Percentiles rank a stretch among this genome's conserved stretches.
These are phyloP conservation scores for Gonium pectorale DNA, from an alignment of 139 green algal genomes.

Conservation along the genomic window DNA sequence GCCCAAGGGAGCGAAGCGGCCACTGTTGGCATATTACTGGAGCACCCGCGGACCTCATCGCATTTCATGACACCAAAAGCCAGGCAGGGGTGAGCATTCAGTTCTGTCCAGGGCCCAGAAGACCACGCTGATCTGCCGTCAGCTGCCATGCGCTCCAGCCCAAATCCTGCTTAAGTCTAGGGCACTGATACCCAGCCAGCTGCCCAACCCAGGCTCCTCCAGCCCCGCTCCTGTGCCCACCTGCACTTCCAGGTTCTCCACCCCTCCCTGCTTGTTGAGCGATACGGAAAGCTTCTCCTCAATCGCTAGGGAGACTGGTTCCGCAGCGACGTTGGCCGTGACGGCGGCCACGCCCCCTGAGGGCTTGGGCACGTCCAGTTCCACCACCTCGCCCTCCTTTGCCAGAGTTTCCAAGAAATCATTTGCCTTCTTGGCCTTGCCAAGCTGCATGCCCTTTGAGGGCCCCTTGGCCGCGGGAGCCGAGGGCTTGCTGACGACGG, in stretches of 20 bases:
- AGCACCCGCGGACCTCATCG: no score
- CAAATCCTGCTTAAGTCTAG: no score
- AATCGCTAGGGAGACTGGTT: conserved; percentile 73
- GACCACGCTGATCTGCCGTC: no score
- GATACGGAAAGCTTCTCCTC: conserved; percentile 89
- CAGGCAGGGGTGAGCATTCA: no score
- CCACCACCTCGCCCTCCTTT: conserved; percentile 84
- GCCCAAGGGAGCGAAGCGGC: no score
- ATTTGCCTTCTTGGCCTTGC: conserved; percentile 85
- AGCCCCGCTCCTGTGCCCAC: not conserved
- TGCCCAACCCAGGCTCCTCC: no score
- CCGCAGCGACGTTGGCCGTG: conserved; percentile 44
- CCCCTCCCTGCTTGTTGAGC: conserved; percentile 90
- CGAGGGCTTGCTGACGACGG: not conserved
- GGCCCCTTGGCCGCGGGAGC: conserved; percentile 42
- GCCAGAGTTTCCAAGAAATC: conserved; percentile 88
- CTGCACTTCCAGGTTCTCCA: conserved; percentile 96
- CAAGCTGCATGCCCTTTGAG: conserved; percentile 87
- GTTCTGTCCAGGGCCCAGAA: no score
- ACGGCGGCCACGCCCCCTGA: conserved; percentile 32
- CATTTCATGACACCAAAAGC: no score
- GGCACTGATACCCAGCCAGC: no score
- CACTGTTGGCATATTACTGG: no score
- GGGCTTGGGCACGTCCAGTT: conserved; percentile 58
- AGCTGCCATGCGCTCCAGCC: no score